Percentiles rank a stretch among this genome's conserved stretches.
Conservation (phyloP, 208 protist genomes). For the Leishmania gerbilli region DNA sequence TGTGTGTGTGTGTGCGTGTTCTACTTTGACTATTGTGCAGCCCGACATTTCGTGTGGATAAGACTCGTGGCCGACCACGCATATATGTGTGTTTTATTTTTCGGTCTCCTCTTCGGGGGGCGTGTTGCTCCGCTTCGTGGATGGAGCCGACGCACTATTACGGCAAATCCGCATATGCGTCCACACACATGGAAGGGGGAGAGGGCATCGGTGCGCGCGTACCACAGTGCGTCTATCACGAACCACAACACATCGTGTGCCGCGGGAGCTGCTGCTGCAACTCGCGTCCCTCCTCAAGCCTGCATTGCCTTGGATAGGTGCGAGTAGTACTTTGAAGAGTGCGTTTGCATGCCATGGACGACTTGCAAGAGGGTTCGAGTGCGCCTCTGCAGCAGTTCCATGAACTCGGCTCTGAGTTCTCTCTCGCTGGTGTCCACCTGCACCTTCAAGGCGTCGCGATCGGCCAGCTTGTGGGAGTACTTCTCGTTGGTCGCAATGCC, state of each 20-base stretch:
- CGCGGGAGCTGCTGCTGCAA: background rate
- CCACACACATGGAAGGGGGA: background rate
- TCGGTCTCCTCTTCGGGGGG: background rate
- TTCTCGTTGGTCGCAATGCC: slow-evolving; percentile 46
- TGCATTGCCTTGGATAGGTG: slow-evolving; percentile 18
- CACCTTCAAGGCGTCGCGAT: slow-evolving; percentile 39
- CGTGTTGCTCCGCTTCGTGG: background rate
- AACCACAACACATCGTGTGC: background rate
- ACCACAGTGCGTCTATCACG: background rate
- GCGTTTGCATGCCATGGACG: slow-evolving; percentile 25
- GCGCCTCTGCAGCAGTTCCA: slow-evolving; percentile 35
- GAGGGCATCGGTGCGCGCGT: background rate
- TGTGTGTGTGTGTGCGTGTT: background rate
- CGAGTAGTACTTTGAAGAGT: slow-evolving; percentile 42
- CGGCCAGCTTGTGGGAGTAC: slow-evolving; percentile 40
- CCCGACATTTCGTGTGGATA: too few species aligned
- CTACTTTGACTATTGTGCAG: too few species aligned
- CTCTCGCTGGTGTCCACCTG: slow-evolving; percentile 34
- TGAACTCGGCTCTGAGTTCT: slow-evolving; percentile 21
- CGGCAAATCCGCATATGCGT: background rate
- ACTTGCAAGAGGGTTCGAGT: slow-evolving; percentile 31
- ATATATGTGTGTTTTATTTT: background rate
- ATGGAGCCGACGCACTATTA: background rate
- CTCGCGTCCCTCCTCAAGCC: background rate
- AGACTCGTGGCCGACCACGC: too few species aligned